These are phyloP conservation scores for Populus trichocarpa DNA, from an alignment of 441 rosid species.

Conservation along the genomic window DNA sequence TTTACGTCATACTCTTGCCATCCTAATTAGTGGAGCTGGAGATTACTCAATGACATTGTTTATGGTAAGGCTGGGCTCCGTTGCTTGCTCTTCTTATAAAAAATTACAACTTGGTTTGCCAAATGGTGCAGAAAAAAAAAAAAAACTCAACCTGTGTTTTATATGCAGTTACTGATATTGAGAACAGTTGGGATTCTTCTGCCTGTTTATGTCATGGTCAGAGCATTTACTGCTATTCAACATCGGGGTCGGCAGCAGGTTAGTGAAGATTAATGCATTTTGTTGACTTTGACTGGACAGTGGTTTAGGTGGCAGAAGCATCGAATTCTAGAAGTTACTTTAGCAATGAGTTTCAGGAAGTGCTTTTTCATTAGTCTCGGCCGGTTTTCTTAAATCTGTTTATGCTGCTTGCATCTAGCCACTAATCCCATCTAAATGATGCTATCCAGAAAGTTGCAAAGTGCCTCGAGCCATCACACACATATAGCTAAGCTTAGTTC, in stretches of 20 bases:
- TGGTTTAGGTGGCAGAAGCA: background rate
- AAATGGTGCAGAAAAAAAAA: background rate
- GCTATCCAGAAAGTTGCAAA: background rate
- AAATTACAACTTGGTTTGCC: background rate
- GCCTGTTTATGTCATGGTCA: conserved; percentile 54
- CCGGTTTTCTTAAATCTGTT: background rate
- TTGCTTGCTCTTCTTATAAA: background rate
- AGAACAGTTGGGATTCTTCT: conserved; percentile 63
- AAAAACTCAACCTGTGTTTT: background rate
- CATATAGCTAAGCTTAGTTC: background rate
- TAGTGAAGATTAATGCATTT: conserved; percentile 2
- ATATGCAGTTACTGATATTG: conserved; percentile 46
- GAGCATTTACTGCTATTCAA: conserved; percentile 47
- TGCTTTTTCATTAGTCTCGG: background rate
- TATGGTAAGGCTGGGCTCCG: conserved; percentile 35
- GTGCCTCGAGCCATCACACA: background rate
- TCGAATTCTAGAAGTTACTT: background rate
- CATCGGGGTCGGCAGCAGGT: conserved; percentile 50
- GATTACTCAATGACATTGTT: conserved; percentile 52
- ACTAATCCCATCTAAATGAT: background rate
- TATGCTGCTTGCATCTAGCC: background rate
- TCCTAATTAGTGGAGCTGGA: conserved; percentile 47
- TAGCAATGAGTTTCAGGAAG: background rate
- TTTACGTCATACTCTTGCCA: conserved; percentile 67
- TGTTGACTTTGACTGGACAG: background rate